Percentiles rank a stretch among this genome's conserved stretches.
These are phyloP conservation scores for grape (Vitis vinifera) DNA, from an alignment of 164 flowering plant genomes.

Conservation along the genomic window DNA sequence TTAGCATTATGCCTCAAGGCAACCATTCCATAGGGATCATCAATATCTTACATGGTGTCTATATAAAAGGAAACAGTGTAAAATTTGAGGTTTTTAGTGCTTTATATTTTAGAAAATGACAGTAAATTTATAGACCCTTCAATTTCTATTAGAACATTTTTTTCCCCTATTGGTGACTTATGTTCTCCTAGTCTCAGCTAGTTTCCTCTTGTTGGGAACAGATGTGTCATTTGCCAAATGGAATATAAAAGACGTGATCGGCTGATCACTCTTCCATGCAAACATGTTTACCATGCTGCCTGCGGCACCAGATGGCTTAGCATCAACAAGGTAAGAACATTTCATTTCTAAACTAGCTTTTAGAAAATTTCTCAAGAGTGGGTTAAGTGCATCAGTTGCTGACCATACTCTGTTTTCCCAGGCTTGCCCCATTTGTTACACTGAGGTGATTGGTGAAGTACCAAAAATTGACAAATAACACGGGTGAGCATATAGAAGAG, in stretches of 20 bases:
- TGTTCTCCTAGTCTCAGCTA: background rate
- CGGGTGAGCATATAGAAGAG: background rate
- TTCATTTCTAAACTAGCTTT: background rate
- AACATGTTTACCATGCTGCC: conserved; percentile 68
- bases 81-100: no score
- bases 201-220: conserved; percentile 19
- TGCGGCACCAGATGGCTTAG: conserved; percentile 84
- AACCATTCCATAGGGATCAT: no score
- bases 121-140: no score
- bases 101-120: no score
- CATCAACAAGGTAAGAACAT: conserved; percentile 73
- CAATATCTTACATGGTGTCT: no score
- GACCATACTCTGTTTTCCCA: conserved; percentile 16
- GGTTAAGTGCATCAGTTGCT: background rate
- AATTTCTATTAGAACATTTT: background rate
- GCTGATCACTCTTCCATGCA: conserved; percentile 77
- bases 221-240: conserved; percentile 96
- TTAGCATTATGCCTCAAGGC: no score
- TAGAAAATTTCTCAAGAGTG: background rate
- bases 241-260: conserved; percentile 71
- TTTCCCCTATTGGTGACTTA: background rate
- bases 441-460: conserved; percentile 51
- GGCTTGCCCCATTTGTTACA: conserved; percentile 87
- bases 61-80: no score
- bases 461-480: conserved; percentile 21